Evolutionary conservation across 805 yeast genomes (phyloP).

Genomic region (Ogataea dorogensis): DNA sequence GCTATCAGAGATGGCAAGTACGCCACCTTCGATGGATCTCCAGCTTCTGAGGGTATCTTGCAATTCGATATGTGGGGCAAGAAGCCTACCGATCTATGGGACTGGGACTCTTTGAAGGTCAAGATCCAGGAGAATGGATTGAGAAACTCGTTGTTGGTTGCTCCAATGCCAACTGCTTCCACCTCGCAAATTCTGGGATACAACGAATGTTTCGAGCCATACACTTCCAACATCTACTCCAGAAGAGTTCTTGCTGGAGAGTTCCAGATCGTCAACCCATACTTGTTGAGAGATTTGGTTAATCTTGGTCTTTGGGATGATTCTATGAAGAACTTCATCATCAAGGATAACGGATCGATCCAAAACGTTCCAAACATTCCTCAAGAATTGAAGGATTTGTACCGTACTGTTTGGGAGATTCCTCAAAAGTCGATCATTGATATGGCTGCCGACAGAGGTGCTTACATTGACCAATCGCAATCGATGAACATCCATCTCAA

Average conservation of each 20-base stretch:
- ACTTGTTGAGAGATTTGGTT: slow-evolving; percentile 54
- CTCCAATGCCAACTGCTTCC: slow-evolving; percentile 70
- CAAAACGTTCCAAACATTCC: slow-evolving; percentile 56
- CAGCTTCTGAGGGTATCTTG: slow-evolving; percentile 55
- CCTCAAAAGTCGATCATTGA: slow-evolving; percentile 58
- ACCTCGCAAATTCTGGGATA: slow-evolving; percentile 62
- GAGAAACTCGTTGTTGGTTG: slow-evolving; percentile 59
- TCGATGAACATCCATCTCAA: slow-evolving; percentile 87
- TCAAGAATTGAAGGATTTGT: slow-evolving; percentile 50
- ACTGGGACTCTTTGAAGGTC: slow-evolving; percentile 56
- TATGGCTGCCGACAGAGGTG: slow-evolving; percentile 73
- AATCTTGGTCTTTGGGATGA: slow-evolving; percentile 60
- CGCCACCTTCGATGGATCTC: slow-evolving; percentile 52
- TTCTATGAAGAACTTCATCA: slow-evolving; percentile 54
- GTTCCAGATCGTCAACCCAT: slow-evolving; percentile 62
- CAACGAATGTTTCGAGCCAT: slow-evolving; percentile 64
- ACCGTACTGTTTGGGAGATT: slow-evolving; percentile 63
- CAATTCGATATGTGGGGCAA: slow-evolving; percentile 59
- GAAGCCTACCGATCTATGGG: slow-evolving; percentile 57
- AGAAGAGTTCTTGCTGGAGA: slow-evolving; percentile 65
- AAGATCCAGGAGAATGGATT: slow-evolving; percentile 49
- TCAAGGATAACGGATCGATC: slow-evolving; percentile 56
- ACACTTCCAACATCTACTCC: slow-evolving; percentile 59
- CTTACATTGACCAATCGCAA: slow-evolving; percentile 89
- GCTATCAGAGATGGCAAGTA: slow-evolving; percentile 52